Base-by-base conservation (phyloP, 148 eudicot species). In the Heliamphora exappendiculata region DNA sequence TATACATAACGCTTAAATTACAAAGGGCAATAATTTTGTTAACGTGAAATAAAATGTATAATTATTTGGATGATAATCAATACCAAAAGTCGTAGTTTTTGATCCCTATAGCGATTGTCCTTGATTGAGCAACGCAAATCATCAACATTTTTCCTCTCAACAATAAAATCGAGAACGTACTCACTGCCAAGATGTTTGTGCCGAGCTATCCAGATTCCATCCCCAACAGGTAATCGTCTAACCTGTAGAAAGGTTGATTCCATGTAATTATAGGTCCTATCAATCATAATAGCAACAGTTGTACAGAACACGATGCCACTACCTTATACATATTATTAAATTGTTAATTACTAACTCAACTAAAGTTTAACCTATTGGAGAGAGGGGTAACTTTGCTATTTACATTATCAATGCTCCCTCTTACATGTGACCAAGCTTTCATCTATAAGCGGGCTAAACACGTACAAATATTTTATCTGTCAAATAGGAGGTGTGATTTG, bases 131-230 rank as follows among this genome's bases (percentile, higher is more conserved):
- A 19, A 33, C 92, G 86, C 37, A 96, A 86, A 86, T 96, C 99
- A 78, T 88, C 93, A 55, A 93, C 88, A 12, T 87, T 90, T 86
- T 96, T 96, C 80, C 98, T 91, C 83, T 96, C 99, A 77, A 90
- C 95, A 75, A 96, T 89, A 80, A 88, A 91, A 85, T 96, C 94
- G 72, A 96, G 98, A 81, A 96, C 93, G 75, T 93, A 96, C 74
- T 96, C 97, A 66, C 76, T 86, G 37, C 78, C 76, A 72, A 62
- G 70, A 65, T 78, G 85, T 67, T 87, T 93, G 84, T 96, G 94
- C 78, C 93, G 90, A 72, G 98, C 99, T 82, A 93, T 74, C 98
- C 98, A 96, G 67, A 93, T 86, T 63, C 81, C 98, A 88, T 96
- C 98, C 55, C 99, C 99, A 77, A 96, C 92, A 58, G 98, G 98